Base-by-base conservation (phyloP, 2,329 filamentous ascomycete species). In the Cercospora sp. region DNA sequence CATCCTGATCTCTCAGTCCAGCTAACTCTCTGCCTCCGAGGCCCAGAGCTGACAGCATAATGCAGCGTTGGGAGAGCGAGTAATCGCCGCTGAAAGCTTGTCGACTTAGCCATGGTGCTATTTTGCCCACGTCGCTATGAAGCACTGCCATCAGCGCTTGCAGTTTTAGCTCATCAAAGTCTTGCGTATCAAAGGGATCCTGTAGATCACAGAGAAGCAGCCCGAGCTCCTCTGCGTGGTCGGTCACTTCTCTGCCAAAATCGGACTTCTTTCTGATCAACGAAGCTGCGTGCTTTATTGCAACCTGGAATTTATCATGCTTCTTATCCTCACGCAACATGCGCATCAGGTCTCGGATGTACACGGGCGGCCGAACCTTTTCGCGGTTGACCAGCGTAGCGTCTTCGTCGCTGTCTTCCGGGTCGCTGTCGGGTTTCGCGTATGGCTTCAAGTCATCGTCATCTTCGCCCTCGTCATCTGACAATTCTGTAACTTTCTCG, bases 51-150 rank as follows among this genome's bases (percentile, higher is more conserved):
- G 92, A 90, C 63, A 99, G 88, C 42, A 98, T 85, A 0, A 91
- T 88, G 7, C 91, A 91, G 45, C 95, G 87, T 77, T 98, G 94
- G 0, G 90, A 87, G 42, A 98, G 83, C 0, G 94, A 97, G 79
- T 95, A 94, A 77, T 99, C 95, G 16, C 94, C 94, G 51, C 93
- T 90, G 77, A 97, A 98, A 77, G 95, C 96, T 0, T 91, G 90
- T 66, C 89, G 88, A 3, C 91, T 89, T 67, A 96, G 92, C 90
- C 92, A 96, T 13, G 88, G 91, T 0, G 89, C 94, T 87, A 97
- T 92, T 63, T 87, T 85, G 60, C 87, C 82, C 0, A 95, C 92
- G 71, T 91, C 87, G 0, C 92, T 89, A 2, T 95, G 84, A 0
- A 97, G 83, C 7, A 97, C 81, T 0, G 94, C 91, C 55, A 97